Evolutionary conservation across 305 asterid species (phyloP), one percentile per base, ranked within the genome.

Genomic region (Lippia alba): DNA sequence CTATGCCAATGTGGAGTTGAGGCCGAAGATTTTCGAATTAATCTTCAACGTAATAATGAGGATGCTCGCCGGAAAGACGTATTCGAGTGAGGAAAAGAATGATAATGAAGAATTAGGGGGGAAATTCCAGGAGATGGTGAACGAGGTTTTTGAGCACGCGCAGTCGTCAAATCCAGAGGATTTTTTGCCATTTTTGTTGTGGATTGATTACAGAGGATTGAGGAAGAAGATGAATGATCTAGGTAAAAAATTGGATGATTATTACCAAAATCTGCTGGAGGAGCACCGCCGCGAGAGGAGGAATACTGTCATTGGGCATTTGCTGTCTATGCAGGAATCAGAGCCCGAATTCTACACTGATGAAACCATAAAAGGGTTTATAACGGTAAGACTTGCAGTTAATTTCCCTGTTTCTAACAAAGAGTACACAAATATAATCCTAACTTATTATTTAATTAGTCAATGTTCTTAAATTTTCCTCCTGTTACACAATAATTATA

Each of bases 91-190:
- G 2, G 72, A 63, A 7, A 33, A 20, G 9, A 66, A 46, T 6
- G 49, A 51, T 6, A 54, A 39, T 12, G 74, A 53, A 8, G 32
- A 70, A 7, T 40, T 73, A 15, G 77, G 74, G 58, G 65, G 64
- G 55, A 34, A 73, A 15, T 58, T 80, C 16, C 67, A 65, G 56
- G 75, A 64, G 66, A 68, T 82, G 53, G 69, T 84, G 1, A 71
- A 69, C 16, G 77, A 79, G 78, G 72, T 79, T 19, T 67, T 85
- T 32, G 68, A 75, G 59, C 56, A 54, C 34, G 79, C 81, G 4
- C 81, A 71, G 4, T 53, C 81, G 0, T 67, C 84, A 51, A 81
- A 84, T 72, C 83, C 88, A 4, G 85, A 83, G 65, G 89, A 82
- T 74, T 84, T 84, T 41, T 12, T 84, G 64, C 87, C 92, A 0